Evolutionary conservation across 257 asterid species (phyloP), one percentile per base, ranked within the genome.

Genomic region (Scutellaria minor): DNA sequence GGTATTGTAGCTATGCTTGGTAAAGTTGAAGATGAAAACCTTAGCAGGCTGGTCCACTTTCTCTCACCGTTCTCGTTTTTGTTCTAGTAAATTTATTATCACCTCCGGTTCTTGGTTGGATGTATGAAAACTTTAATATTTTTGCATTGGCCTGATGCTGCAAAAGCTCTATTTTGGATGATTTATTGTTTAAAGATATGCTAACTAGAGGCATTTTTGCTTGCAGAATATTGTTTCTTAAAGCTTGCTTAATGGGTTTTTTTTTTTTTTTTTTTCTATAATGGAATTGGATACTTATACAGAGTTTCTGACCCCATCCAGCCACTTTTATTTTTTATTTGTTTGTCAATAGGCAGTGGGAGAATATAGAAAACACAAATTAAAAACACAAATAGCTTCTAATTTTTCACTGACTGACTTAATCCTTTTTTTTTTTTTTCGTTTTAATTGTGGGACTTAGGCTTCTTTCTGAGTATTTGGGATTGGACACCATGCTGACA

Each of bases 1-100:
- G 99, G 99, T 31, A 58, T 90, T 78, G 96, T 90, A 78, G 95
- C 97, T 47, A 80, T 87, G 51, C 96, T 94, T 76, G 95, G 96
- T 71, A 87, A 79, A 70, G 81, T 86, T 39, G 91, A 83, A 15
- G 96, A 88, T 69, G 87, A 62, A 63, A 85, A 82, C 81, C 88
- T 94, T 68, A 89, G 91, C 91, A 85, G 98, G 98, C 87, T 74
- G 40, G 85, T 82, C 77, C 81, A 68, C 14, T 80, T 58, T 53
- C 15, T 48, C 46, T 50, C 35, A 9, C 63, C 62, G 44, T 66
- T 24, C 57, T 53, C 50, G 54, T 78, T 77, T 61, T 50, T 10
- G 59, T 54, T 39, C 27, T 51, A 52, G 40, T 44, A 10, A 67
- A 44, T 76, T 27, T 75, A 8, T 76, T 15, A 58, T 18, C 20